Conservation (phyloP, 2,329 filamentous ascomycete genomes). For the Alternaria hordeiaustralica region DNA sequence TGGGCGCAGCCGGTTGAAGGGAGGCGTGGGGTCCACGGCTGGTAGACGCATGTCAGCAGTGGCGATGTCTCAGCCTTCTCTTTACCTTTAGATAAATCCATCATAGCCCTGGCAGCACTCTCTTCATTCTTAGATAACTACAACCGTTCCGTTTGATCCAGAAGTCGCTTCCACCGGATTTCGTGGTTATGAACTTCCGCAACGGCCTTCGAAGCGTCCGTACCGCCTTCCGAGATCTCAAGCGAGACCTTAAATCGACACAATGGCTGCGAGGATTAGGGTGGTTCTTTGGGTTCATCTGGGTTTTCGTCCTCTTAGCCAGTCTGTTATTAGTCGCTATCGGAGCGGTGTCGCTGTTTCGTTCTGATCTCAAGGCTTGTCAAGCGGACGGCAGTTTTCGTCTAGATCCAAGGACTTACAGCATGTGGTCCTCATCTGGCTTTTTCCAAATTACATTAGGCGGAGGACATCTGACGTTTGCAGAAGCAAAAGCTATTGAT, state of each 20-base stretch:
- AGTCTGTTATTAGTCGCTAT: not conserved
- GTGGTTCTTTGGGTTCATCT: not conserved
- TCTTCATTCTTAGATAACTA: not conserved
- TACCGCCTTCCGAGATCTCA: not conserved
- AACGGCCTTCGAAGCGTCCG: not conserved
- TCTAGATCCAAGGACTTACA: not conserved
- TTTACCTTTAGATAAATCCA: not conserved
- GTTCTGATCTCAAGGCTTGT: not conserved
- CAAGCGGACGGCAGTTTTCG: not conserved
- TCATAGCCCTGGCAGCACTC: not conserved
- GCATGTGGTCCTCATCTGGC: not conserved
- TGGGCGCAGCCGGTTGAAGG: not conserved
- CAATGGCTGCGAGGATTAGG: not conserved
- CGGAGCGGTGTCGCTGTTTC: not conserved
- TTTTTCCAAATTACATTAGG: not conserved
- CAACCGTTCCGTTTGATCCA: not conserved
- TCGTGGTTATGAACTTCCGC: not conserved
- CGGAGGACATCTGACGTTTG: not conserved
- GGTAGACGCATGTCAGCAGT: not conserved
- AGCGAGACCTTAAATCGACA: not conserved
- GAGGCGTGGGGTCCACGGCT: not conserved
- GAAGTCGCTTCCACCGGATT: not conserved
- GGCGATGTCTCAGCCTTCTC: not conserved
- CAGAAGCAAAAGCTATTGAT: not conserved
- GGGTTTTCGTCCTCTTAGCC: fast-evolving